A percentile compares a stretch with the other conserved stretches of the same genome.
phyloP scores from a whole-genome alignment of 2,329 filamentous ascomycete genomes.

The Nannizziopsis barbatae region DNA sequence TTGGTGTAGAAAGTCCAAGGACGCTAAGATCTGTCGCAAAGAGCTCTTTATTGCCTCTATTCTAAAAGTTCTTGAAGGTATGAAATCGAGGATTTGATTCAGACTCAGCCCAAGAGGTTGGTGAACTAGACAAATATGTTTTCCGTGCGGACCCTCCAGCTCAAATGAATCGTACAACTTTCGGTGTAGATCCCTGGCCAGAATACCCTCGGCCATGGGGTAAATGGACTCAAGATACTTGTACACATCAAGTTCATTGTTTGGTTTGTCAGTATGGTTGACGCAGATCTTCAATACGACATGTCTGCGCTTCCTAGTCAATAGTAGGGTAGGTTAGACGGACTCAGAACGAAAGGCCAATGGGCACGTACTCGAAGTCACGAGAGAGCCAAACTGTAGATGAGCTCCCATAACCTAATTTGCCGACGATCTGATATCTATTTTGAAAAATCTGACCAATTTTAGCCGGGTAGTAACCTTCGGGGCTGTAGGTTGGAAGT shows the following conservation, averaged over 20 bases:
- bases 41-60: conserved; percentile 10
- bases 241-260: conserved; percentile 2
- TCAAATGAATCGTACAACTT: conserved; percentile 13
- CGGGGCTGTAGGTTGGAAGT: conserved; percentile 15
- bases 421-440: conserved; percentile 20
- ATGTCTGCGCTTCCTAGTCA: background rate
- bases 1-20: conserved; percentile 1
- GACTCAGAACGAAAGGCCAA: background rate
- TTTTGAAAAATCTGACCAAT: conserved; percentile 17
- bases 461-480: conserved; percentile 17
- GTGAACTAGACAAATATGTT: conserved; percentile 12
- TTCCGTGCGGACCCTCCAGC: conserved; percentile 5
- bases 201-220: background rate
- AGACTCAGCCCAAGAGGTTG: conserved; percentile 11
- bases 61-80: conserved; percentile 2
- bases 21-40: conserved; percentile 9
- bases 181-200: conserved; percentile 2
- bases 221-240: conserved; percentile 4
- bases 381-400: conserved; percentile 22
- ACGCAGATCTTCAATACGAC: background rate
- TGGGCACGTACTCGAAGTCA: conserved; percentile 12
- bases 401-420: conserved; percentile 22
- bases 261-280: background rate
- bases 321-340: background rate
- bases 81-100: conserved; percentile 8